Base-by-base conservation (phyloP, 1,139 yeast genomes). In the Yamadazyma friedrichii region DNA sequence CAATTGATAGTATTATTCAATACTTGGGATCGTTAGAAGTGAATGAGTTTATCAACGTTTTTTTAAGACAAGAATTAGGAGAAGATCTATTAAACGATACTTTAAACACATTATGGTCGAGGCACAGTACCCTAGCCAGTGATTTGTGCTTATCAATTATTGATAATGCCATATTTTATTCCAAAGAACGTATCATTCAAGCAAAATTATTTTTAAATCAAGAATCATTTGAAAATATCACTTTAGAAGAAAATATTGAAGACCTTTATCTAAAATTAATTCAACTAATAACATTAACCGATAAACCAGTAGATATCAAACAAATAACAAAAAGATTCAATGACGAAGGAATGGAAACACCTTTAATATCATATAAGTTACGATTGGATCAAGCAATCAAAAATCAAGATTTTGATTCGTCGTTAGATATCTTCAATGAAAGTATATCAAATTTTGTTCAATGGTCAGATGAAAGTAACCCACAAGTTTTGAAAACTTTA, bases 391-490 rank as follows among this genome's bases (percentile, higher is more conserved):
- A 46, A 29, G 67, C 72, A 0, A 52, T 67, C 16, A 35, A 31
- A 11, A n/a, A 29, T 2, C 41, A 50, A 10, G 56, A 68, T 31
- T 43, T 49, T 29, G 42, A 44, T 2, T 41, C 41, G 22, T 75
- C 76, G 1, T 42, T 59, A 13, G 46, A 58, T 15, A 45, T 67
- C 8, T 71, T 68, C 42, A 62, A 65, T 13, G 62, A 64, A 36
- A 67, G 74, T 47, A 38, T 65, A 10, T 46, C 47, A 6, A 44
- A 54, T 2, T 45, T 49, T 11, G 49, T 52, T 2, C 56, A 60
- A 25, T 72, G 77, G 77, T 46, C 61, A 3, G 53, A 55, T 6
- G 56, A 54, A 11, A 32, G 46, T 2, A 69, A 67, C 37, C 75
- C 75, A 1, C 42, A 58, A 1, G 48, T 64, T 6, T 44, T 54